Evolutionary conservation across 2,329 filamentous ascomycete genomes (phyloP), one percentile per base, ranked within the genome.

Genomic region (Microascus cirrosus): DNA sequence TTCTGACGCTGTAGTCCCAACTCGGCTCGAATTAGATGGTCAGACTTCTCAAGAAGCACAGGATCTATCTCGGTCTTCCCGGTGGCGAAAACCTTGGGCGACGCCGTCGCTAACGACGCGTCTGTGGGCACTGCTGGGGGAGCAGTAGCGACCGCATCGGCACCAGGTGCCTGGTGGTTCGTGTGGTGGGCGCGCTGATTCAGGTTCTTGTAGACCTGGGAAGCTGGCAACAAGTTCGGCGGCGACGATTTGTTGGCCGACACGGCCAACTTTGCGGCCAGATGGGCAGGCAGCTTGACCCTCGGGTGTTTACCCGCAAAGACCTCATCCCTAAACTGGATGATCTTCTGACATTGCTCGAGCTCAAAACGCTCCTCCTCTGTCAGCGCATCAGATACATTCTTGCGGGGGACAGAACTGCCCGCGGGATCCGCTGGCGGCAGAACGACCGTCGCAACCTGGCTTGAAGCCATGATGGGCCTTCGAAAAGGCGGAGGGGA

Each of bases 41-140:
- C 87, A 64, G 91, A 92, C 72, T 96, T 96, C 67, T 89, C 86
- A 70, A 95, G 79, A 64, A 95, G 79, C 61, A 95, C 84, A 55
- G 90, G 89, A 70, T 95, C 84, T 73, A 94, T 88, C 70, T 86
- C 85, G 60, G 84, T 83, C 62, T 79, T 81, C 60, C 74, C 72
- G 63, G 79, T 71, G 65, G 74, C 77, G 60, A 72, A 73, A 65
- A 67, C 73, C 62, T 67, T 70, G 64, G 70, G 64, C 61, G 71
- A 64, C 65, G 69, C 71, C 62, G 39, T 34, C 13, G 53, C 15
- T 24, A 25, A 34, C 25, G 53, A 39, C 22, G 20, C 70, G 55
- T 70, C 65, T 62, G 67, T 65, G 60, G 68, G 58, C 18, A 55
- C 57, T 59, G 63, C 48, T 18, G 62, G 57, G 48, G 60, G 50